Conservation (phyloP, 1,139 yeast genomes). For the Geotrichum citri-aurantii region DNA sequence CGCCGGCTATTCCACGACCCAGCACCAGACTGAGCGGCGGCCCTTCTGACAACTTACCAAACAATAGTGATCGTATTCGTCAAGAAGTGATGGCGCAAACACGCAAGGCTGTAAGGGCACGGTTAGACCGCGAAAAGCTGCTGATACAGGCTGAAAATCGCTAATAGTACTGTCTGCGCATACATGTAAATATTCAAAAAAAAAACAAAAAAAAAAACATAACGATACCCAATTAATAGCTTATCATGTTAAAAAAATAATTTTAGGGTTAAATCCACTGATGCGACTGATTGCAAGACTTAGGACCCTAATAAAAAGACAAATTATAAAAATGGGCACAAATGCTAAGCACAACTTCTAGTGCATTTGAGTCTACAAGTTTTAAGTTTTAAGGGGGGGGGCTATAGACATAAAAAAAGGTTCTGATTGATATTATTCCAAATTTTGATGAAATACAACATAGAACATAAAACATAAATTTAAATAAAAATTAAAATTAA, state of each 20-base stretch:
- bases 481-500: not conserved
- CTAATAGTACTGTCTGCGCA: not conserved
- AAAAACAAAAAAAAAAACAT: not conserved
- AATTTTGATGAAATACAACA: too few relatives aligned
- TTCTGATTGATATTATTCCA: too few relatives aligned
- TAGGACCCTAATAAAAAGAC: too few relatives aligned
- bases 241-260: not conserved
- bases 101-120: conserved; percentile 28
- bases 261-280: not conserved
- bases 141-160: conserved; percentile 14
- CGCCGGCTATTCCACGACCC: conserved; percentile 9
- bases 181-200: not conserved
- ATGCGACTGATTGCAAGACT: not conserved
- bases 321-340: too few relatives aligned
- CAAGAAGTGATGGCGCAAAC: conserved; percentile 29
- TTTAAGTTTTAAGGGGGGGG: too few relatives aligned
- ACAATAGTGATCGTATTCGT: conserved; percentile 18
- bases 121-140: conserved; percentile 27
- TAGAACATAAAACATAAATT: not conserved
- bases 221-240: not conserved
- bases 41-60: conserved; percentile 1
- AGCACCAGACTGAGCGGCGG: not conserved
- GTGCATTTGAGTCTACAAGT: too few relatives aligned
- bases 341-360: too few relatives aligned
- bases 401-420: too few relatives aligned